Evolutionary conservation across 495 filamentous ascomycete genomes (phyloP), one percentile per base, ranked within the genome.

Genomic region (Penicillium desertorum): DNA sequence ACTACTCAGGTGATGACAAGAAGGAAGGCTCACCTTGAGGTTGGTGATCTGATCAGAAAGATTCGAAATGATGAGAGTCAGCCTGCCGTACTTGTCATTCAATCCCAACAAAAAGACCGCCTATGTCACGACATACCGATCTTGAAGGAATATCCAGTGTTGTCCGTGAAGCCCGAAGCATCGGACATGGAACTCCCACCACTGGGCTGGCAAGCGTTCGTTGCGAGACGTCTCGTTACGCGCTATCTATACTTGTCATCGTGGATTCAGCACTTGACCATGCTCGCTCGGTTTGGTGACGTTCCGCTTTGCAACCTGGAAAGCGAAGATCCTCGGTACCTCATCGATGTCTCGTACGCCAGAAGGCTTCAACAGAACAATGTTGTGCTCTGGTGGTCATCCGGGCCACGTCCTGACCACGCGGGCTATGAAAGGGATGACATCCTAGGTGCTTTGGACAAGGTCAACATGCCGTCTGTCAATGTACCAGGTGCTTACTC

Each of bases 331-430:
- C 93, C 94, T 19, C 81, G 89, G 22, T 99, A 91, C 69, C 74
- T 98, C 51, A 98, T 99, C 64, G 94, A 99, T 66, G 83, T 99
- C 44, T 90, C 94, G 3, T 99, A 98, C 71, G 94, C 94, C 1
- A 77, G 94, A 50, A 85, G 95, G 11, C 76, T 99, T 50, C 91
- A 94, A 65, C 86, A 89, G 62, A 96, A 92, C 65, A 92, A 92
- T 59, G 90, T 99, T 6, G 88, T 99, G 16, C 80, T 99, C n/a
- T 99, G 94, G 94, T 99, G 94, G 94, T 96, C 92, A 32, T 79
- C 80, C 12, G 87, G 84, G 27, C 84, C 94, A 6, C 83, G 83
- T 51, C 94, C 95, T 25, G 94, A 99, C 63, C 94, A 99, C 76
- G 94, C 93, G 51, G 94, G 93, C 9, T 90, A 96, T 69, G 94